Base-by-base conservation (phyloP, 2,329 filamentous ascomycete genomes). In the Neopestalotiopsis rosae region DNA sequence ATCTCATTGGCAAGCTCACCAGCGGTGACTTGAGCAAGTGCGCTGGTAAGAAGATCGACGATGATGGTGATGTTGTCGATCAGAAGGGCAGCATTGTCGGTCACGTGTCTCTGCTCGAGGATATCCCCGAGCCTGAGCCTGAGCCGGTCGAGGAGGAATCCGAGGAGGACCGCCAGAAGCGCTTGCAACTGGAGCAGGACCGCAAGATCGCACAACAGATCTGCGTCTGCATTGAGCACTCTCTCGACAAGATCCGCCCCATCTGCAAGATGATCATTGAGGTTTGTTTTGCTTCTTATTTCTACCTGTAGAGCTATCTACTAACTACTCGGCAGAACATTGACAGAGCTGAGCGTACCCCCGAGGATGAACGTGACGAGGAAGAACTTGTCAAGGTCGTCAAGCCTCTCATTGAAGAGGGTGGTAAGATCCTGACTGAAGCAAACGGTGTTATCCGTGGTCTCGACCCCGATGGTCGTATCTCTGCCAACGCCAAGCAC, bases 301-400 rank as follows among this genome's bases (percentile, higher is more conserved):
- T 10, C 5, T 10, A 62, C 20, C 30, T 62, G 7, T 13, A 20
- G 1, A n/a, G 13, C n/a, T n/a, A 38, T n/a, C n/a, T 66, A 24
- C 63, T 66, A 66, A 66, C 40, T 10, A 30, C 17, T 58, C 17
- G 59, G 59, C 72, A 93, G 89, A 88, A 91, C 82, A 92, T 97
- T 75, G 93, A 97, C 74, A 86, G 86, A 67, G 94, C 93, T 34
- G 93, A 97, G 80, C 89, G 90, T 72, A 93, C 92, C 34, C 91
- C 92, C 58, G 92, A 94, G 81, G 93, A 97, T 4, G 94, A 97
- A 74, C 90, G 95, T 30, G 94, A 98, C 76, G 95, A 98, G 79
- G 94, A 98, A 76, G 88, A 93, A 74, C 89, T 97, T 5, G 94
- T 98, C 76, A 90, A 93, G 79, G 88, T 94, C 69, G 94, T 97